Base-by-base conservation (phyloP, 352 stramenopile species). In the Globisporangium heterothallicum region DNA sequence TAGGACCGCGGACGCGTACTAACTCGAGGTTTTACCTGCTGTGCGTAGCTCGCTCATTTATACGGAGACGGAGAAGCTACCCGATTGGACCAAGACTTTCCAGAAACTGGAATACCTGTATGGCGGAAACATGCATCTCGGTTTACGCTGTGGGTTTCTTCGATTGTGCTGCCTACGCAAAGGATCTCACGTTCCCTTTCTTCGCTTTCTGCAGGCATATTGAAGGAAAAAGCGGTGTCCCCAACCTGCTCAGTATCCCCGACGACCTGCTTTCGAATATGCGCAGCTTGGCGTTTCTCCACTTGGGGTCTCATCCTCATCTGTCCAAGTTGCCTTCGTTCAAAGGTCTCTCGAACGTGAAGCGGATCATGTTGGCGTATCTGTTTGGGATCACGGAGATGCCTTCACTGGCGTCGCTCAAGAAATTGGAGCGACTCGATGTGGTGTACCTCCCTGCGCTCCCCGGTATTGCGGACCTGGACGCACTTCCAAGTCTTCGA, bases 71-170 rank as follows among this genome's bases (percentile, higher is more conserved):
- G 43, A 22, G 0, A 25, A 12, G 6, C 42, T 74, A 42, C 62
- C 66, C 1, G 42, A 53, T 12, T 71, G 66, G 66, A 16, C 53
- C 6, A 58, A 41, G 9, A 41, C 45, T 0, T 67, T 70, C 42
- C 56, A 38, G 19, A 53, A 53, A 1, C 61, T 77, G 3, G 53
- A 72, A 36, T 73, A 67, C n/a, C 22, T 77, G 68, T 77, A 66
- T 16, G 67, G 50, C n/a, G n/a, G n/a, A n/a, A n/a, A n/a, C n/a
- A n/a, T n/a, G n/a, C n/a, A n/a, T n/a, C n/a, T n/a, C n/a, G n/a
- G n/a, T n/a, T n/a, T n/a, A n/a, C n/a, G n/a, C n/a, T n/a, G n/a
- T n/a, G n/a, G n/a, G n/a, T n/a, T n/a, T n/a, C n/a, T n/a, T n/a
- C n/a, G n/a, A n/a, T n/a, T n/a, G n/a, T n/a, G n/a, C n/a, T n/a